Base-by-base conservation (phyloP, 78 protist genomes). In the Guillardia theta region DNA sequence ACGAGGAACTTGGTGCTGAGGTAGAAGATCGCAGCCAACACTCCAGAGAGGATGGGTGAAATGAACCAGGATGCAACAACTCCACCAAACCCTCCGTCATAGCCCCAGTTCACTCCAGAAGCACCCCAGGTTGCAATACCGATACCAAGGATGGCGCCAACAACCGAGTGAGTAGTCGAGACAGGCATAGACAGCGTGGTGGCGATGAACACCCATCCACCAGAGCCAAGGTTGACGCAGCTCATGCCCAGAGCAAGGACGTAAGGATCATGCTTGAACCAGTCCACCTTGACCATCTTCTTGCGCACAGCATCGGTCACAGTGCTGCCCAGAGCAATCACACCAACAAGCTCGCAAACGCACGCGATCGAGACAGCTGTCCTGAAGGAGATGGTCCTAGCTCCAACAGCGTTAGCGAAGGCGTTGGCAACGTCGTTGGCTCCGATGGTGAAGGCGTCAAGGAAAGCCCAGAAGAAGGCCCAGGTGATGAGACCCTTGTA, bases 121-220 rank as follows among this genome's bases (percentile, higher is more conserved):
- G 6, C 6, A 0, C 70, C 70, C 70, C 70, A 78, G 24, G 90
- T 22, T 6, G 48, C 45, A 1, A 78, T 15, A 19, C 90, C 90
- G 90, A 78, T 30, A 19, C 97, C 97, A 9, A 94, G 24, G 19
- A 94, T 41, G 19, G 97, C 92, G 0, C 96, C 97, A n/a, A 96
- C 83, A 36, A 87, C 94, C 9, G 94, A 39, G 94, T 96, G 97
- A 4, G 97, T 96, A 4, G 97, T 96, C 0, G 97, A 96, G 21
- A 96, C 97, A 36, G 97, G 97, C 94, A 83, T 30, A 12, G 44
- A 36, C 33, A 47, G 0, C 21, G 10, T 0, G 19, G 77, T 88
- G 6, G 93, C 93, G 0, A 53, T 2, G 3, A 53, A 24, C 36
- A 53, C 77, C 93, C 77, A 96, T 1, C 4, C 22, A 30, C 46